Evolutionary conservation across 2,329 filamentous ascomycete genomes (phyloP).

Genomic region (Apiospora aurea): DNA sequence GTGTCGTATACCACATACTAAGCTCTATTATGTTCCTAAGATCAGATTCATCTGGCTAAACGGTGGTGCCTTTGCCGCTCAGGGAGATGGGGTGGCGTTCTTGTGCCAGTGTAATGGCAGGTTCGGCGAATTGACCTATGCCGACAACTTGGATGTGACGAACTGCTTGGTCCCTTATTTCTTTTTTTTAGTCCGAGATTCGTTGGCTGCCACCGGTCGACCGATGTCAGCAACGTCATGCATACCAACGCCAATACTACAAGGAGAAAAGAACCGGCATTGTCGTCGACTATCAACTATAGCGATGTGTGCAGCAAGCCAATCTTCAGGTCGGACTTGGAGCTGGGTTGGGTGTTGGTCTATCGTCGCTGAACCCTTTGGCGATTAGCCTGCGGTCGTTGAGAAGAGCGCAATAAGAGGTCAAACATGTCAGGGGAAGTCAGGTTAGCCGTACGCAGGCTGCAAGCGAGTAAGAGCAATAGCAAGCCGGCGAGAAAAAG

Average conservation of each 20-base stretch:
- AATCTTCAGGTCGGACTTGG: not conserved
- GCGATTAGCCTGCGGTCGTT: not conserved
- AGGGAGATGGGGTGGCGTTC: not conserved
- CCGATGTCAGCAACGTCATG: not conserved
- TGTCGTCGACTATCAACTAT: not conserved
- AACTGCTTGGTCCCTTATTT: no score
- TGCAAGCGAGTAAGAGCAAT: not conserved
- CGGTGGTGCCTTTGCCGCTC: not conserved
- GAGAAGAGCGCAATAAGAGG: not conserved
- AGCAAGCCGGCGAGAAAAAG: not conserved
- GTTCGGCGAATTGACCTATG: not conserved
- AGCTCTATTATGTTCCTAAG: not conserved
- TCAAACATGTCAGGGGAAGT: not conserved
- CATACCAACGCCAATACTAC: not conserved
- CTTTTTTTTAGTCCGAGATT: no score
- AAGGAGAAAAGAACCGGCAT: not conserved
- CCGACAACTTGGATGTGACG: not conserved
- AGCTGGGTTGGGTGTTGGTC: not conserved
- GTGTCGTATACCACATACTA: not conserved
- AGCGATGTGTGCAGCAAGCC: not conserved
- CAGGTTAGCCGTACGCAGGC: not conserved
- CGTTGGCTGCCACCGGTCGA: no score
- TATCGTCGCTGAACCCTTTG: not conserved
- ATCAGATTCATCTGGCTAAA: not conserved
- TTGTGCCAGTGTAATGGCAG: conserved; percentile 9